phyloP scores from a whole-genome alignment of 2,329 filamentous ascomycete genomes.

The Diaporthe amygdali region DNA sequence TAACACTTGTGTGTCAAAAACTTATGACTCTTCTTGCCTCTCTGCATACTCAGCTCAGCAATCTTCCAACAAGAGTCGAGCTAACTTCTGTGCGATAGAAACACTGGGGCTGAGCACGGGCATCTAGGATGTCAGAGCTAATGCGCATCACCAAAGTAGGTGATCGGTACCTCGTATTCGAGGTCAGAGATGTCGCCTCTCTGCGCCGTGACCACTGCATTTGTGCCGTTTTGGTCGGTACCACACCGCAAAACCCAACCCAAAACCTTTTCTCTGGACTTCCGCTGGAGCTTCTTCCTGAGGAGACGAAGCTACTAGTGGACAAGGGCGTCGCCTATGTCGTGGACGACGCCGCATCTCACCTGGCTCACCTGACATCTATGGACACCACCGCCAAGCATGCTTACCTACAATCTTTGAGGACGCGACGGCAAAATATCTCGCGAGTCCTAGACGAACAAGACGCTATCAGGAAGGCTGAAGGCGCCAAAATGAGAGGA shows the following conservation, averaged over 20 bases:
- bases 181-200: constrained; percentile 78
- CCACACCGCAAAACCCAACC: constrained; percentile 88
- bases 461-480: constrained; percentile 38
- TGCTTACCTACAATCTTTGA: constrained; percentile 67
- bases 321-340: constrained; percentile 78
- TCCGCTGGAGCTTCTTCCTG: constrained; percentile 86
- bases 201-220: constrained; percentile 83
- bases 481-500: constrained; percentile 32
- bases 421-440: constrained; percentile 46
- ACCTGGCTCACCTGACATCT: constrained; percentile 67
- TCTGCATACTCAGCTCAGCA: neutral
- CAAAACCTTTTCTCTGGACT: constrained; percentile 94
- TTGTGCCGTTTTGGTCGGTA: constrained; percentile 84
- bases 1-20: constrained; percentile 31
- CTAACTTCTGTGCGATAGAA: constrained; percentile 23
- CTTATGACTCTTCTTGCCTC: constrained; percentile 37
- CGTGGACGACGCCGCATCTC: constrained; percentile 77
- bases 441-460: constrained; percentile 46
- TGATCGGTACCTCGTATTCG: constrained; percentile 87
- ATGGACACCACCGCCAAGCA: constrained; percentile 62
- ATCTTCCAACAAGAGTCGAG: constrained; percentile 22
- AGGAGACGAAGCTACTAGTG: constrained; percentile 84
- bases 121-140: constrained; percentile 46
- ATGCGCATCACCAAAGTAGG: constrained; percentile 83
- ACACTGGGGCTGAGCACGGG: neutral